A percentile compares a stretch with the other conserved stretches of the same genome.
Evolutionary conservation across 2,329 filamentous ascomycete species (phyloP).

Genomic region (Aspergillus fructus): DNA sequence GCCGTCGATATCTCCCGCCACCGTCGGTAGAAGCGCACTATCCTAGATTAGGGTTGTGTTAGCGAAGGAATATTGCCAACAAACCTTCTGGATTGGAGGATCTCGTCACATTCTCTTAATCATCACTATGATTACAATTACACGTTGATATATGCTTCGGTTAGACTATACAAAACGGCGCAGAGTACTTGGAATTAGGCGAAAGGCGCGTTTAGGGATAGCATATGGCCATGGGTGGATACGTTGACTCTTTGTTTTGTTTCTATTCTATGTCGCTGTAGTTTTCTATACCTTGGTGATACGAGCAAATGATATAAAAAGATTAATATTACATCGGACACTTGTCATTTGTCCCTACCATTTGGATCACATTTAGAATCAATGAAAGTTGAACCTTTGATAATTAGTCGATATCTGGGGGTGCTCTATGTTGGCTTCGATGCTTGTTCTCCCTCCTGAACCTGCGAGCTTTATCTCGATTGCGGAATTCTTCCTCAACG

Average conservation of each 20-base stretch:
- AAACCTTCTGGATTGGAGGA: background rate
- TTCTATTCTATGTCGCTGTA: background rate
- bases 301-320: background rate
- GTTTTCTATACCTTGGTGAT: background rate
- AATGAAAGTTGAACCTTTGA: background rate
- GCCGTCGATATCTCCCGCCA: background rate
- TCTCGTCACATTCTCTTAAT: background rate
- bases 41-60: background rate
- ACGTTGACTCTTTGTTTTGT: slow-evolving; percentile 6
- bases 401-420: background rate
- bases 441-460: slow-evolving; percentile 42
- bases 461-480: slow-evolving; percentile 60
- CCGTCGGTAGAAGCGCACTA: background rate
- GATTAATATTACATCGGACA: background rate
- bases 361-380: background rate
- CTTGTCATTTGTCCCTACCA: background rate
- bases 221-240: slow-evolving; percentile 20
- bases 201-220: slow-evolving; percentile 27
- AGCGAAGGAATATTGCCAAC: background rate
- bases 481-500: slow-evolving; percentile 39
- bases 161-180: slow-evolving; percentile 35
- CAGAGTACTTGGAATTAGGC: slow-evolving; percentile 23
- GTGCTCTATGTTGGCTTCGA: background rate
- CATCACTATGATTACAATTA: slow-evolving; percentile 16
- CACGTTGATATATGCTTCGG: slow-evolving; percentile 27